A percentile compares a stretch with the other conserved stretches of the same genome.
Evolutionary conservation across 805 yeast species (phyloP).

Genomic region (Saturnispora quitensis): DNA sequence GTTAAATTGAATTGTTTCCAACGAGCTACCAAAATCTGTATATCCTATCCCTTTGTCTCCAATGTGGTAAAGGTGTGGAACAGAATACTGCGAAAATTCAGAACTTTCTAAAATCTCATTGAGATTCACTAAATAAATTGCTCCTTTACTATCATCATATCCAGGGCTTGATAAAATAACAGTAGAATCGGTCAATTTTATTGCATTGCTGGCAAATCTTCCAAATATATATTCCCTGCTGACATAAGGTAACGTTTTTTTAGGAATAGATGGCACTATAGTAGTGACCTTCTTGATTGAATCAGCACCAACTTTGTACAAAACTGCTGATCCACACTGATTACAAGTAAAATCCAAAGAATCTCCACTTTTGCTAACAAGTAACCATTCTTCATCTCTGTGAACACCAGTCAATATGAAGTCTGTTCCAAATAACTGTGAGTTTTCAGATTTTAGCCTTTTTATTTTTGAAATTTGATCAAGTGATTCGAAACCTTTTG

Average conservation of each 20-base stretch:
- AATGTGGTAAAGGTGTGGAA: conserved; percentile 13
- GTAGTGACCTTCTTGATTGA: conserved; percentile 10
- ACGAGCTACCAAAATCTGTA: conserved; percentile 36
- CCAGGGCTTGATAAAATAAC: conserved; percentile 32
- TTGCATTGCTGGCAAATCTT: conserved; percentile 17
- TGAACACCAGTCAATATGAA: conserved; percentile 19
- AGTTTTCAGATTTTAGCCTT: conserved; percentile 16
- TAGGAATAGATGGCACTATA: conserved; percentile 11
- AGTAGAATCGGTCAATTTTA: conserved; percentile 9
- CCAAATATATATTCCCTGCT: conserved; percentile 4
- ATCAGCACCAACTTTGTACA: conserved; percentile 13
- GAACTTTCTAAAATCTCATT: conserved; percentile 4
- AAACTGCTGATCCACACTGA: conserved; percentile 35
- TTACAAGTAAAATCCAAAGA: conserved; percentile 20
- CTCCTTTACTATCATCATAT: conserved; percentile 32
- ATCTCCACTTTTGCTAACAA: conserved; percentile 24
- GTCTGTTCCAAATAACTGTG: conserved; percentile 24
- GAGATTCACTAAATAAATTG: conserved; percentile 35
- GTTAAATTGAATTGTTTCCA: conserved; percentile 23
- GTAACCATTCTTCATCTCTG: conserved; percentile 19
- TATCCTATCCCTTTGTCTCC: conserved; percentile 25
- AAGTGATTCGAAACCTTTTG: background rate
- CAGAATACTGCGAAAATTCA: background rate
- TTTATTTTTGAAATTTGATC: background rate
- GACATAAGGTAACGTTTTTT: background rate